These are phyloP conservation scores for Tetrahymena elliotti DNA, from an alignment of 73 alveolate genomes.

Conservation along the genomic window DNA sequence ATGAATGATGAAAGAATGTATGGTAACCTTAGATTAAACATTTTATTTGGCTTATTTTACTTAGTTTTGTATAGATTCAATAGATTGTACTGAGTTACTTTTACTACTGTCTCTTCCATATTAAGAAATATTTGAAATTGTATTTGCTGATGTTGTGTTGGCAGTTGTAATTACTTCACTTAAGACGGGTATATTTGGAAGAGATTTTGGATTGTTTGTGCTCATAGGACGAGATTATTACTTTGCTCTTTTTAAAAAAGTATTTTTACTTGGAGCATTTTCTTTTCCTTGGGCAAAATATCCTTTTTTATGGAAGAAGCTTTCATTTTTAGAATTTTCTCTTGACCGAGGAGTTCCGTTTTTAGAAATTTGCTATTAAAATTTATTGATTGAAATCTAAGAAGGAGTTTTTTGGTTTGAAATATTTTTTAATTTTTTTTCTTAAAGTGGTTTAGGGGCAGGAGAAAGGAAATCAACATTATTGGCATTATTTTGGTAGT, in stretches of 20 bases:
- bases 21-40: neutral
- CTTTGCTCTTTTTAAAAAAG: neutral
- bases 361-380: neutral
- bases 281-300: neutral
- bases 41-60: neutral
- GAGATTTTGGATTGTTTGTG: neutral
- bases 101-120: neutral
- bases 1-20: constrained; percentile 12
- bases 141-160: neutral
- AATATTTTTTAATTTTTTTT: neutral
- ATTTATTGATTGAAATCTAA: neutral
- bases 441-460: neutral
- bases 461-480: neutral
- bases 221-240: neutral
- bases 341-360: neutral
- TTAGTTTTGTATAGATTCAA: neutral
- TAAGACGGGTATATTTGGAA: neutral
- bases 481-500: neutral
- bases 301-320: neutral
- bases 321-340: neutral
- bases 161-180: neutral
- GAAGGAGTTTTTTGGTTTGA: neutral
- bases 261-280: neutral
- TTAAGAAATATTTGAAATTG: neutral
- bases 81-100: neutral